Base-by-base conservation (phyloP, 1,284 basidiomycete genomes). In the Trichosporon ovoides region DNA sequence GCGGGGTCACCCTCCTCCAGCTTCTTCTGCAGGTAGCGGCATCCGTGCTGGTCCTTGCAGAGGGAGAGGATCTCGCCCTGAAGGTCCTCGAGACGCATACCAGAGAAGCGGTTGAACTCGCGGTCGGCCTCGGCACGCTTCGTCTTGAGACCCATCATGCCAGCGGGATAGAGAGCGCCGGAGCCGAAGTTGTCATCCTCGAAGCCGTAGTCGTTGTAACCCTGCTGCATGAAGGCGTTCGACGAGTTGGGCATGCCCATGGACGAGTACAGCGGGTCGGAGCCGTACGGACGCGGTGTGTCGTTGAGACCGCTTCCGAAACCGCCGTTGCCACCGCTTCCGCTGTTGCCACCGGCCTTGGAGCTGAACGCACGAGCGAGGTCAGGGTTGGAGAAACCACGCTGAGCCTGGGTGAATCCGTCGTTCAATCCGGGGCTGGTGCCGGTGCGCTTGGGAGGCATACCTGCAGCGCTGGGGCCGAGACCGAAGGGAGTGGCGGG, bases 21-120 rank as follows among this genome's bases (percentile, higher is more conserved):
- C 80, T 98, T 98, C 85, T 98, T 98, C 78, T 98, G 96, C 58
- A 98, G 80, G 75, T 97, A 99, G 37, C 96, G 86, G 75, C 96
- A 99, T 3, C 96, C 96, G 77, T 98, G 96, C 79, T 98, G 96
- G 77, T 98, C 96, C 78, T 98, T 98, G 84, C 94, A 98, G 31
- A 98, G 80, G 14, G 85, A 82, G 28, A 93, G 86, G 66, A 98
- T 94, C 77, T 98, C 91, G 62, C 95, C 95, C 67, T 89, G 86
- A 48, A 99, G 81, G 72, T 99, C 96, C 75, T 99, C 96, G 56
- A 98, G 83, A 53, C 92, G 87, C 46, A 92, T 95, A 28, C 92
- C 91, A 24, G 93, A 86, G 76, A 96, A 97, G 11, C 93, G 86
- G 79, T 97, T 97, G 77, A 94, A 91, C 81, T 91, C 85, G 48